Evolutionary conservation across 2,329 filamentous ascomycete species (phyloP), one percentile per base, ranked within the genome.

Genomic region (Trichoderma endophyticum): DNA sequence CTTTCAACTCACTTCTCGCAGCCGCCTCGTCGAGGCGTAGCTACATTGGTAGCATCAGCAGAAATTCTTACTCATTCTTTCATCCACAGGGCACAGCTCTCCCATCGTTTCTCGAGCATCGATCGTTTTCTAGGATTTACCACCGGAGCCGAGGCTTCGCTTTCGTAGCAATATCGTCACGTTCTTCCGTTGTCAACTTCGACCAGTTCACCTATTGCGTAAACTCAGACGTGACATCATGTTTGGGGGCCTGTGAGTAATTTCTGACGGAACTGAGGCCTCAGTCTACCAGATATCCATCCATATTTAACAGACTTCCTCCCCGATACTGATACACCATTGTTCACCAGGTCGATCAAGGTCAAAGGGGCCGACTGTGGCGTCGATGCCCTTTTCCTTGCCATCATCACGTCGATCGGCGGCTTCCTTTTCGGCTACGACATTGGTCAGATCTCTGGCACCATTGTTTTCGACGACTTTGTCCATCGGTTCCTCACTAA

Each of bases 361-460:
- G 72, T 84, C 77, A 83, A 83, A 76, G 83, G 83, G 73, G 82
- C 82, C 77, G 78, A 83, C 62, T 83, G 82, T 67, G 82, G 83
- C 61, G 70, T 78, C 28, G 82, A 84, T 73, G 74, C 83, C 28
- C 74, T 85, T 72, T 66, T 85, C 32, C 75, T 89, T 32, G 87
- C 86, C 59, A 79, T 84, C 39, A 82, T 86, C 56, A 88, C 87
- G 57, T 87, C 85, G 59, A 85, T 90, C 54, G 88, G 88, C 73
- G 89, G 88, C 62, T 89, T 89, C 78, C 84, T 91, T 73, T 90
- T 90, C 78, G 89, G 89, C 62, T 90, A 90, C 75, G 89, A 90
- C 75, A 90, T 87, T 11, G 89, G 88, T 74, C 87, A 89, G 76
- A 89, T 89, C 67, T 88, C 86, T 7, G 82, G 81, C 54, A 83